Percentiles rank a stretch among this genome's conserved stretches.
These are phyloP conservation scores for Fusarium sp. DNA, from an alignment of 2,329 filamentous ascomycete species.

Conservation along the genomic window DNA sequence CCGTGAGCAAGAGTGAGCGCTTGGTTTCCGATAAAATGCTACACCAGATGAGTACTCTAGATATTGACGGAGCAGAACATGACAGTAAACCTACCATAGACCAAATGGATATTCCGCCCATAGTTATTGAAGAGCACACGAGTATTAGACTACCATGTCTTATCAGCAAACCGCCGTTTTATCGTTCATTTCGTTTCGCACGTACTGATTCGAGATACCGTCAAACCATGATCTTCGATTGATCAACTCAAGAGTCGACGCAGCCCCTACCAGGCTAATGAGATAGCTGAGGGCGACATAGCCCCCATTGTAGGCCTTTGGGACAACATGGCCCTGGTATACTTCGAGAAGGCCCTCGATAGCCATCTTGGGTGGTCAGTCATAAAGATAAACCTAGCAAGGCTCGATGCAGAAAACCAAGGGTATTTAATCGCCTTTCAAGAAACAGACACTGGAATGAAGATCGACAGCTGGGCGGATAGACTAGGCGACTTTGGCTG, in stretches of 20 bases:
- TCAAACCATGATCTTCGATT: slow-evolving; percentile 26
- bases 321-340: slow-evolving; percentile 20
- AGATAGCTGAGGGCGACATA: slow-evolving; percentile 21
- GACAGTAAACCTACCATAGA: slow-evolving; percentile 13
- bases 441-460: slow-evolving; percentile 2
- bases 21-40: slow-evolving; percentile 27
- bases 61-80: neutral
- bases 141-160: slow-evolving; percentile 7
- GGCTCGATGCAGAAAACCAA: neutral
- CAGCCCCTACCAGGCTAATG: slow-evolving; percentile 25
- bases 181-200: neutral
- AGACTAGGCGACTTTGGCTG: neutral
- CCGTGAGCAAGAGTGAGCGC: slow-evolving; percentile 4
- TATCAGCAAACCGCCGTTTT: neutral
- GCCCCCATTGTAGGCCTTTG: slow-evolving; percentile 22
- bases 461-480: neutral
- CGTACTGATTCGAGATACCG: slow-evolving; percentile 27
- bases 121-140: slow-evolving; percentile 12
- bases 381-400: neutral
- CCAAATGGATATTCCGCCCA: slow-evolving; percentile 30
- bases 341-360: slow-evolving; percentile 9
- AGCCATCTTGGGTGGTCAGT: slow-evolving; percentile 9
- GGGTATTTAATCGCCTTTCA: neutral
- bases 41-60: neutral
- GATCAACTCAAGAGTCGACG: slow-evolving; percentile 23